Evolutionary conservation across 495 filamentous ascomycete genomes (phyloP).

Genomic region (Xylaria venustula): DNA sequence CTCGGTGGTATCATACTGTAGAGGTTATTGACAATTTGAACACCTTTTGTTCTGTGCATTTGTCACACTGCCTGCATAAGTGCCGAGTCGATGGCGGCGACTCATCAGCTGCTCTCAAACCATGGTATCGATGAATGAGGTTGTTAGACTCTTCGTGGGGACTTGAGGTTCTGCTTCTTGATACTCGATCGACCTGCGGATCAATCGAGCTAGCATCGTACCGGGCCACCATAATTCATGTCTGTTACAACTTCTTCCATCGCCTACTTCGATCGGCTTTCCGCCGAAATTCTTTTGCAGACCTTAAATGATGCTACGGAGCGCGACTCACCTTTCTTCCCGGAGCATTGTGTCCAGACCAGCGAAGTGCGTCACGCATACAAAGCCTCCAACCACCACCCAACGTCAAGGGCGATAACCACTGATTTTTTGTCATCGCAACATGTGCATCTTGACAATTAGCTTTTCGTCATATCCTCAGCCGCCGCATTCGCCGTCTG

Average conservation of each 20-base stretch:
- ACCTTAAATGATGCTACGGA: neutral
- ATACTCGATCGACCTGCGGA: neutral
- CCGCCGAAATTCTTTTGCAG: conserved; percentile 1
- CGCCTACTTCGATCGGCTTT: neutral
- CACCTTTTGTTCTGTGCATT: too few relatives aligned
- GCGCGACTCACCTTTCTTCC: neutral
- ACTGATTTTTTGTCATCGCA: neutral
- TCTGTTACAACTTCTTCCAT: neutral
- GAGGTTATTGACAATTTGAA: too few relatives aligned
- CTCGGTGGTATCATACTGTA: too few relatives aligned
- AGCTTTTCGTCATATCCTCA: neutral
- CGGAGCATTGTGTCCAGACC: neutral
- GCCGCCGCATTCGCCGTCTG: neutral
- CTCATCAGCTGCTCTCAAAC: too few relatives aligned
- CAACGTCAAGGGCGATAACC: neutral
- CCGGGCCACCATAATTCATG: neutral
- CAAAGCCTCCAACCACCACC: neutral
- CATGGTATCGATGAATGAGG: too few relatives aligned
- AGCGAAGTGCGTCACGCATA: neutral
- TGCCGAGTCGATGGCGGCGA: too few relatives aligned
- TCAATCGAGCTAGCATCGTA: neutral
- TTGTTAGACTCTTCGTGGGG: too few relatives aligned
- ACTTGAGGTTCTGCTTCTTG: neutral
- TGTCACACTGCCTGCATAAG: too few relatives aligned
- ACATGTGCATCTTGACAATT: neutral